These are phyloP conservation scores for Silene conica DNA, from an alignment of 148 eudicot genomes.

Conservation along the genomic window DNA sequence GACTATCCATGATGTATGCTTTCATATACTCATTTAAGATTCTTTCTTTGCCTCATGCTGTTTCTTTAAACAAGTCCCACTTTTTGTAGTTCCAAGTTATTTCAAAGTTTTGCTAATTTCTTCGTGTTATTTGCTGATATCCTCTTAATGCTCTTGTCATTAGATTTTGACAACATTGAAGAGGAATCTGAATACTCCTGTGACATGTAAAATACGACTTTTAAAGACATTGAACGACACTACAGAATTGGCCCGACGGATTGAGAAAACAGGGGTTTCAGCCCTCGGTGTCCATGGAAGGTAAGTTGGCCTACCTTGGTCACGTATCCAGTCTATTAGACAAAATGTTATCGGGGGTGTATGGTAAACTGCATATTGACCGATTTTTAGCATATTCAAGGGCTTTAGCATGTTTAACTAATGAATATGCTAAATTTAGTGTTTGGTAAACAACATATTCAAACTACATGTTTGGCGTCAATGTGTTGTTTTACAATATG, in stretches of 20 bases:
- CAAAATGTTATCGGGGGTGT: too few relatives aligned
- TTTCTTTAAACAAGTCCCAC: neutral
- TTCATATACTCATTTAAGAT: neutral
- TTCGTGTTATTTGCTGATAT: neutral
- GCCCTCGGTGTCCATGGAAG: constrained; percentile 94
- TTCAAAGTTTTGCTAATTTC: neutral
- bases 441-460: too few relatives aligned
- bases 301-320: constrained; percentile 26
- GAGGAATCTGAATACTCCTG: constrained; percentile 66
- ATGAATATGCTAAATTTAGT: too few relatives aligned
- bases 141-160: constrained; percentile 15
- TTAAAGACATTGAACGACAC: constrained; percentile 55
- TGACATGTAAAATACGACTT: constrained; percentile 85
- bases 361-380: too few relatives aligned
- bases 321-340: neutral
- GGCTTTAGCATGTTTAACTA: too few relatives aligned
- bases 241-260: constrained; percentile 71
- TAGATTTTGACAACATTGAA: constrained; percentile 76
- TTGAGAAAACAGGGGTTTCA: constrained; percentile 85
- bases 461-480: too few relatives aligned
- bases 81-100: neutral
- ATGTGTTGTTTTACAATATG: too few relatives aligned
- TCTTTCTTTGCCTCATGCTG: neutral
- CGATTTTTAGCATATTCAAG: too few relatives aligned
- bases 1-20: constrained; percentile 75